Evolutionary conservation across 768 basidiomycete species (phyloP), one percentile per base, ranked within the genome.

Genomic region (Ramaria sp.): DNA sequence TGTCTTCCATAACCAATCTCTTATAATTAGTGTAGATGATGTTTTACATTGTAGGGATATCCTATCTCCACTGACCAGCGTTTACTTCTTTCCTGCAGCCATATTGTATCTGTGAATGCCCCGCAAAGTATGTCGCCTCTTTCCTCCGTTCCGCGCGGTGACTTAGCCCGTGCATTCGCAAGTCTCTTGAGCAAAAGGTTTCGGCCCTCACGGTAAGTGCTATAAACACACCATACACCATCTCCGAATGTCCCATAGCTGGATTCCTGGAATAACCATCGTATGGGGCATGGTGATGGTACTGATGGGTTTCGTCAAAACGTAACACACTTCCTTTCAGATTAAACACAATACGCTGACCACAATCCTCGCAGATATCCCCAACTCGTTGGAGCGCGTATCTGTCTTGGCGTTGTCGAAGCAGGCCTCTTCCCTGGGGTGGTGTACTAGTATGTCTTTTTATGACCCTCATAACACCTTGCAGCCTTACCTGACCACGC

Each of bases 381-480:
- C 8, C 76, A 83, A 61, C 67, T 82, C 22, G 78, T 79, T 56
- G 75, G 72, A 8, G 72, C 82, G 38, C 73, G 81, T 20, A 73
- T 79, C 54, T 64, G 81, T 30, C 71, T 82, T 3, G 81, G 80
- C 13, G 67, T 68, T 9, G 72, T 79, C 0, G 79, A 82, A 67
- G 79, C 79, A n/a, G 80, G 80, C 32, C 50, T 66, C 32, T 61
- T 79, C 61, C 78, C 78, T 7, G 78, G 78, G 15, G 73, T 76
- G 1, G 70, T 82, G 22, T 81, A 75, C 60, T 73, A 85, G 13
- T 74, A 82, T 12, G 81, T 73, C 18, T 13, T 13, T 86, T 0
- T 85, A 15, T 24, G n/a, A 82, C 85, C 2, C 61, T 82, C 1
- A 75, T 82, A 0, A 85, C 88, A 66, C 81, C 82, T 3, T 83